Percentiles rank a stretch among this genome's conserved stretches.
phyloP scores from a whole-genome alignment of 2,329 filamentous ascomycete genomes.

The Phialemoniopsis sp. region DNA sequence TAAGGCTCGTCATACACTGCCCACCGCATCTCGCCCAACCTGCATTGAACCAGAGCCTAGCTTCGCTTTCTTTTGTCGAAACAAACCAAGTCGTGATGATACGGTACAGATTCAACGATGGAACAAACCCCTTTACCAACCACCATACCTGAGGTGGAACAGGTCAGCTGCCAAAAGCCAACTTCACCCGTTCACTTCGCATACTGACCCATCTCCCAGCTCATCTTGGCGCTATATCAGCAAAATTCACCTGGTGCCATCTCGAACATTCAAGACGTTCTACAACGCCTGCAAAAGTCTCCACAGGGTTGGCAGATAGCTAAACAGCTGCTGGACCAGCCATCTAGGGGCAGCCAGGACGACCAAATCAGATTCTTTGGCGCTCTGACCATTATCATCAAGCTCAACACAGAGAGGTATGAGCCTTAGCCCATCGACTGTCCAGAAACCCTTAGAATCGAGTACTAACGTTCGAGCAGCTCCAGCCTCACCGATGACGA shows the following conservation, averaged over 20 bases:
- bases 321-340: conserved; percentile 58
- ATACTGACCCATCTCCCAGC: conserved; percentile 10
- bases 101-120: too few relatives aligned
- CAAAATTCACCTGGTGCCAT: conserved; percentile 40
- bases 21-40: too few relatives aligned
- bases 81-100: too few relatives aligned
- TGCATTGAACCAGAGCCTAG: too few relatives aligned
- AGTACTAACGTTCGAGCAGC: conserved; percentile 17
- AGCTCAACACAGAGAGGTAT: conserved; percentile 87
- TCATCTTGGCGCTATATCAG: conserved; percentile 50
- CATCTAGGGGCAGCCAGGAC: conserved; percentile 45
- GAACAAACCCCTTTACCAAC: too few relatives aligned
- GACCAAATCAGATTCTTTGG: conserved; percentile 87
- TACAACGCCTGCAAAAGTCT: conserved; percentile 76
- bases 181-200: too few relatives aligned
- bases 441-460: too few relatives aligned
- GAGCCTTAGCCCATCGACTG: conserved; percentile 15
- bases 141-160: too few relatives aligned
- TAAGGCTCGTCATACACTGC: too few relatives aligned
- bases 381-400: conserved; percentile 87
- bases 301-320: conserved; percentile 83
- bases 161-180: too few relatives aligned
- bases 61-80: too few relatives aligned
- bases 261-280: conserved; percentile 59
- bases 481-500: conserved; percentile 51